Conservation (phyloP, 306 rosid species). For the Boehmeria nivea region DNA sequence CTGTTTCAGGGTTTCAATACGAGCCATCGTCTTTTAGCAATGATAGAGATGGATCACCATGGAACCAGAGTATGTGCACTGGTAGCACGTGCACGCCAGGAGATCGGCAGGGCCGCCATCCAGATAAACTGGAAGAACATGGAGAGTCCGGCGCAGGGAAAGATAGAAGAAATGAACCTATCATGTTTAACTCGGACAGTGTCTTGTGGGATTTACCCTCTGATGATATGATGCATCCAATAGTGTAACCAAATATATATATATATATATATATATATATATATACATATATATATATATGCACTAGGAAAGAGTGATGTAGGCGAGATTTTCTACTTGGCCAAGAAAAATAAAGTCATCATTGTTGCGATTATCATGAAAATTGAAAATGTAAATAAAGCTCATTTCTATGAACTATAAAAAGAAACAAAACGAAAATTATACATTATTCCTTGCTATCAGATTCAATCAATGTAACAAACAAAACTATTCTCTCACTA, state of each 20-base stretch:
- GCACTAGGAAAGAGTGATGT: no score
- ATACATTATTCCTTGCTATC: conserved; percentile 26
- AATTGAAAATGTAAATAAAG: no score
- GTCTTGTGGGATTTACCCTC: conserved; percentile 88
- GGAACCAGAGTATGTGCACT: conserved; percentile 81
- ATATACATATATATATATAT: no score
- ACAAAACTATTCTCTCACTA: conserved; percentile 30
- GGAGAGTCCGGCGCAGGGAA: conserved; percentile 51
- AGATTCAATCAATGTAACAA: conserved; percentile 33
- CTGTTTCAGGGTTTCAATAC: conserved; percentile 56
- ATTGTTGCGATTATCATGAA: no score
- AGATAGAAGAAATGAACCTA: conserved; percentile 57
- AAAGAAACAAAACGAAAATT: conserved; percentile 15
- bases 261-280: no score
- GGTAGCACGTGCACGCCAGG: conserved; percentile 75
- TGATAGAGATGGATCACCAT: conserved; percentile 62
- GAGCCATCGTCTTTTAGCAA: conserved; percentile 45
- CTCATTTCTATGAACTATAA: conserved; percentile 34
- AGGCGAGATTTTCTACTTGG: no score
- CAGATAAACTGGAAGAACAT: conserved; percentile 52
- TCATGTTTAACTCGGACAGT: conserved; percentile 65
- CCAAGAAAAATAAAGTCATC: no score
- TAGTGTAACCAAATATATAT: no score
- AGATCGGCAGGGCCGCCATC: conserved; percentile 56
- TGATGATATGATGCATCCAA: conserved; percentile 71